A percentile compares a stretch with the other conserved stretches of the same genome.
phyloP scores from a whole-genome alignment of 345 rosid species.

The Dipteronia sinensis region DNA sequence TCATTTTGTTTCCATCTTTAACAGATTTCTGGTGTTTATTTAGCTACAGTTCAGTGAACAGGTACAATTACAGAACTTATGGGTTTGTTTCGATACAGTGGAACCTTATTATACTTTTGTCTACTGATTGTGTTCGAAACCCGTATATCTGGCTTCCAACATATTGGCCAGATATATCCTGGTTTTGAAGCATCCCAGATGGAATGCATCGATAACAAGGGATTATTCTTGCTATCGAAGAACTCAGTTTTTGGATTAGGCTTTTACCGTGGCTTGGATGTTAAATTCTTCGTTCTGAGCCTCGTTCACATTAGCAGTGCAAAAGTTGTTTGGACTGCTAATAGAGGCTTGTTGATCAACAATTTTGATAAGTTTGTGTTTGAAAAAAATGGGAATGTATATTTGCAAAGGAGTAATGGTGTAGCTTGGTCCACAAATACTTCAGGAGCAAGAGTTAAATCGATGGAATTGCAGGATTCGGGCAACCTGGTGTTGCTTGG shows the following conservation, averaged over 20 bases:
- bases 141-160: conserved; percentile 22
- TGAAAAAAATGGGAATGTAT: conserved; percentile 40
- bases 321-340: conserved; percentile 53
- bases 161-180: conserved; percentile 40
- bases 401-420: conserved; percentile 29
- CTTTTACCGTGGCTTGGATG: conserved; percentile 40
- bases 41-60: no score
- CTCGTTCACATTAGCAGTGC: conserved; percentile 34
- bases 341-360: conserved; percentile 29
- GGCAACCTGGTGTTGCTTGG: conserved; percentile 59
- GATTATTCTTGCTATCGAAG: conserved; percentile 44
- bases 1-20: not conserved
- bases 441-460: conserved; percentile 32
- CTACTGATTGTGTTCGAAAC: conserved; percentile 22
- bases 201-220: conserved; percentile 39
- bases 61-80: conserved; percentile 22
- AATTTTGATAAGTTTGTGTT: conserved; percentile 47
- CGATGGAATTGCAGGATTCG: conserved; percentile 49
- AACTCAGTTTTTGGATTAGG: conserved; percentile 43
- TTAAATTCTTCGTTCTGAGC: conserved; percentile 32
- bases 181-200: conserved; percentile 48
- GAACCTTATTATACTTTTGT: conserved; percentile 29
- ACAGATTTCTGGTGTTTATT: not conserved
- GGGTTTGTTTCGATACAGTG: conserved; percentile 21
- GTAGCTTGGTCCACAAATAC: conserved; percentile 46